These are phyloP conservation scores for Colletotrichum echinochloae DNA, from an alignment of 2,329 filamentous ascomycete genomes.

Conservation along the genomic window DNA sequence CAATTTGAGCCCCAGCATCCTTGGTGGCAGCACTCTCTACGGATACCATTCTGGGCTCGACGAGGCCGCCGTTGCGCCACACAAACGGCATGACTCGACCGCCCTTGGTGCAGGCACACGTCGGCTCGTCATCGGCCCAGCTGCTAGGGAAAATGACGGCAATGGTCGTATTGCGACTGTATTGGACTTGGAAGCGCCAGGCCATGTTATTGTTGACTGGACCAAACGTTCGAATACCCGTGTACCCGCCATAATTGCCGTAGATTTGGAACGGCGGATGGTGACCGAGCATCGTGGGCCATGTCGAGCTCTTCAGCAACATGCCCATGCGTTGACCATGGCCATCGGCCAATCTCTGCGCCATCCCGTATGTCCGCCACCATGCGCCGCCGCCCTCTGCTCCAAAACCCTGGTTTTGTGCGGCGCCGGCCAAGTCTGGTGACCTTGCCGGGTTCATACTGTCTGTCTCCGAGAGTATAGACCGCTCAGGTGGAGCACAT, in stretches of 20 bases:
- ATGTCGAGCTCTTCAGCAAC: conserved; percentile 30
- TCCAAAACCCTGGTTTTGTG: conserved; percentile 47
- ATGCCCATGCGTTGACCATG: conserved; percentile 36
- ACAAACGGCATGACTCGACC: conserved; percentile 31
- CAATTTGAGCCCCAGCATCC: conserved; percentile 11
- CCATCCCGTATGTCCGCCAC: conserved; percentile 62
- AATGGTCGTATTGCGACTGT: conserved; percentile 27
- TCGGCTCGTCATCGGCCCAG: conserved; percentile 25
- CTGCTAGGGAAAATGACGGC: conserved; percentile 23
- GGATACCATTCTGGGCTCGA: conserved; percentile 13
- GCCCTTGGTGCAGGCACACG: conserved; percentile 20
- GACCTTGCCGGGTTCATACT: conserved; percentile 45
- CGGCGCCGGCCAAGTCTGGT: conserved; percentile 44
- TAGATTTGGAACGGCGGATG: conserved; percentile 59
- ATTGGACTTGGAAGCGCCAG: neutral
- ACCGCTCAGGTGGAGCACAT: conserved; percentile 63
- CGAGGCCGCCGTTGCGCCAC: conserved; percentile 25
- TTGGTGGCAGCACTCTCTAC: conserved; percentile 3
- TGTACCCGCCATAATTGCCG: conserved; percentile 61
- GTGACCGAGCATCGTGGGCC: conserved; percentile 44
- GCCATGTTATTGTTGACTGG: conserved; percentile 19
- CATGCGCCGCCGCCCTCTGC: conserved; percentile 46
- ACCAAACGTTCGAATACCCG: conserved; percentile 49
- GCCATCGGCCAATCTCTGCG: conserved; percentile 58
- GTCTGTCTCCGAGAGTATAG: conserved; percentile 57